Evolutionary conservation across 2,329 filamentous ascomycete species (phyloP), one percentile per base, ranked within the genome.

Genomic region (Cytospora piceae): DNA sequence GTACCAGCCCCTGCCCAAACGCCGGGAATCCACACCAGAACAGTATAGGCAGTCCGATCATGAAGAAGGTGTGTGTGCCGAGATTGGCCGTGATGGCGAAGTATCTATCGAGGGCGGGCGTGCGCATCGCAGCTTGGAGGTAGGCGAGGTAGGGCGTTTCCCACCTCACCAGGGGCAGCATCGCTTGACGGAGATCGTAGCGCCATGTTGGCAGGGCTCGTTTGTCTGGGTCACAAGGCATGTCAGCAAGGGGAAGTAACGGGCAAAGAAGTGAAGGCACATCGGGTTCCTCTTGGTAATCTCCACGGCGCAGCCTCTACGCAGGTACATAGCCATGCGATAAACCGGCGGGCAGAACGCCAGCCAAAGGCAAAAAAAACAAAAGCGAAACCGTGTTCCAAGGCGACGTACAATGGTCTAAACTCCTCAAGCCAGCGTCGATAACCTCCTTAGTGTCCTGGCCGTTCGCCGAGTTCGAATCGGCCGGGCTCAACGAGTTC

Each of bases 31-130:
- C 94, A 73, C 93, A 97, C 95, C 95, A 99, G 81, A 98, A 98
- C 71, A 97, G 85, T 70, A 98, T 92, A 7, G 95, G 95, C 73
- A 99, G 81, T 66, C 93, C 90, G 71, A 97, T 85, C 94, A 98
- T 98, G 83, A 97, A 99, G 81, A 97, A 98, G 0, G 95, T 99
- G 79, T 99, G 95, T 0, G 95, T 99, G 70, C 95, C 93, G 63
- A 98, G 86, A 77, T 98, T 99, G 69, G 95, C 95, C 0, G 94
- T 96, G 70, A 96, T 92, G 59, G 95, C 94, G 78, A 99, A 99
- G 81, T 97, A 99, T 69, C 92, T 92, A 78, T 99, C 95, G 73
- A 98, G 88, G 11, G 91, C 85, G 0, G 93, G 92, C 24, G 92
- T 90, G 73, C 94, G 91, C 75, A 94, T 78, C 75, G 83, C 87